phyloP scores from a whole-genome alignment of 2,329 filamentous ascomycete genomes.

The Hypoxylon sp. region DNA sequence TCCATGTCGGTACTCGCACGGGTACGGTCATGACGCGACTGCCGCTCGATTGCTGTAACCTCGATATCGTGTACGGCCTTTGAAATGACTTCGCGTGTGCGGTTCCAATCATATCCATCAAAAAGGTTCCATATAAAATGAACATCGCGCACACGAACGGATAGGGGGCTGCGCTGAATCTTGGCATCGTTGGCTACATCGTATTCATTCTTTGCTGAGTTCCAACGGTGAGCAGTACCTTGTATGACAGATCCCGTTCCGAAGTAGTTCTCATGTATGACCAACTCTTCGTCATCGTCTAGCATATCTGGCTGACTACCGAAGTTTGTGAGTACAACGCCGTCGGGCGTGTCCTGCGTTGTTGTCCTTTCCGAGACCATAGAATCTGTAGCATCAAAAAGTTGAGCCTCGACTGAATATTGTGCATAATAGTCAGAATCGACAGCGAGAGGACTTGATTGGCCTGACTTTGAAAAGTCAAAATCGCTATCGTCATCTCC shows the following conservation, averaged over 20 bases:
- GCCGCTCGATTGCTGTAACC: constrained; percentile 81
- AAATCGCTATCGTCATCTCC: constrained; percentile 59
- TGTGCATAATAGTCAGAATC: constrained; percentile 66
- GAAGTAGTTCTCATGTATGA: constrained; percentile 86
- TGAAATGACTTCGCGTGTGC: constrained; percentile 86
- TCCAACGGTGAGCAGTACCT: constrained; percentile 83
- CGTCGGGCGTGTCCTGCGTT: constrained; percentile 61
- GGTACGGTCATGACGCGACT: constrained; percentile 70
- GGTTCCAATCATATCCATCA: constrained; percentile 96
- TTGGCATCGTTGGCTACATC: constrained; percentile 74
- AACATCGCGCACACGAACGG: constrained; percentile 84
- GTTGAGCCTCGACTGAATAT: constrained; percentile 60
- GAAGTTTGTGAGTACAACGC: constrained; percentile 62
- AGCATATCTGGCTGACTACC: constrained; percentile 58
- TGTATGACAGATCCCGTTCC: constrained; percentile 71
- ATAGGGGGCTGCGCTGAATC: constrained; percentile 77
- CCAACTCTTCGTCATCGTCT: constrained; percentile 71
- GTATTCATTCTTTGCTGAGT: constrained; percentile 82
- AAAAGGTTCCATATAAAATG: constrained; percentile 98
- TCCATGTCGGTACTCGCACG: constrained; percentile 72
- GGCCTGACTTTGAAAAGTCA: constrained; percentile 55
- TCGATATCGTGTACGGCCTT: constrained; percentile 93
- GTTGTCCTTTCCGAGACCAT: constrained; percentile 59
- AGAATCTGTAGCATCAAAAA: constrained; percentile 63
- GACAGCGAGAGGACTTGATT: constrained; percentile 56